Evolutionary conservation across 805 yeast species (phyloP), one percentile per base, ranked within the genome.

Genomic region (Maudiozyma barnettii): DNA sequence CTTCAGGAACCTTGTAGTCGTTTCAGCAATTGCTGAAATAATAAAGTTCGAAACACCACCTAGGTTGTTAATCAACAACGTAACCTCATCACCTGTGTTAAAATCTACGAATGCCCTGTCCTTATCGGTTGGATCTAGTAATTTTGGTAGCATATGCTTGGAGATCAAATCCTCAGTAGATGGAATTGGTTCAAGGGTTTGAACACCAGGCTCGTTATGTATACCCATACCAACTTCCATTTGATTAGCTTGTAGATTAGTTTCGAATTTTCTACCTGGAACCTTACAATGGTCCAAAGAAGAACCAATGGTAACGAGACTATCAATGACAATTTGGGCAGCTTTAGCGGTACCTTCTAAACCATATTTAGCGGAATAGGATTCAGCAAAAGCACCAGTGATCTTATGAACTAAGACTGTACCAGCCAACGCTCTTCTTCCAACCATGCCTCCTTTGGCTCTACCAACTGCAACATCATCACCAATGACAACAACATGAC

Each of bases 391-490:
- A 2, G 90, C 91, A 41, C 97, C 96, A 19, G 84, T 76, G 45
- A 82, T 71, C 65, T 90, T 90, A 68, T 90, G 97, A 29, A 88
- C 88, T 14, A 90, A 65, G 0, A 83, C 79, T 1, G 96, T 89
- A 37, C 96, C 98, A 0, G 97, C 95, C 47, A 90, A 73, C 29
- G 95, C 98, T 68, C 98, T 77, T 68, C 97, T 78, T 18, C 97
- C 97, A 44, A 91, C 97, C 72, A 85, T 77, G 19, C 87, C 89
- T 60, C 93, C 91, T 60, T 89, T 90, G 23, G 81, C 75, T 56
- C 83, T 74, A n/a, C 96, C 96, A 41, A 91, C 96, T 7, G 96
- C 88, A 23, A 89, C 96, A 64, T 90, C 98, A 61, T 90, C 98
- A 41, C 88, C 84, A 26, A 90, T 90, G 46, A 83, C 76, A 39